Evolutionary conservation across 140 eudicot genomes (phyloP), one percentile per base, ranked within the genome.

Genomic region (Anethum foeniculum): DNA sequence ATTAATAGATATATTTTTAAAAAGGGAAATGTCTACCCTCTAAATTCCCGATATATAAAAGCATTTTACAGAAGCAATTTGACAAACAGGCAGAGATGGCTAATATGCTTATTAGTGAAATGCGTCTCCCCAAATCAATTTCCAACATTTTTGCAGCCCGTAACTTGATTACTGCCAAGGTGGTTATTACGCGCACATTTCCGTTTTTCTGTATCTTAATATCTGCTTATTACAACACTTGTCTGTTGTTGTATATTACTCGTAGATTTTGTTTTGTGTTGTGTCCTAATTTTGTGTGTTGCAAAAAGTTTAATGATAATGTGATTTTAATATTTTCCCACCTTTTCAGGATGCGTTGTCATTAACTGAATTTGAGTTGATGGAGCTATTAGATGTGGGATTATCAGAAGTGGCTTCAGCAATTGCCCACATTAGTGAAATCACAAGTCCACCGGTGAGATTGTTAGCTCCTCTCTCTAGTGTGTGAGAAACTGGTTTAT

Each of bases 141-240:
- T 83, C 91, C 56, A 88, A 93, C 87, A 71, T 91, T 34, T 90
- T 93, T 72, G 83, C 88, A 2, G 98, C 98, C 88, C 98, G 98
- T 49, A 90, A 86, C 80, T 84, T 93, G 83, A 80, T 81, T 4
- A 91, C 97, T 2, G 90, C 97, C 52, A 93, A 93, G 97, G 98
- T 93, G 95, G 98, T 93, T 76, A 5, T 39, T n/a, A 41, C 10
- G 38, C 38, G 19, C 56, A 10, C 5, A 27, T 19, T 62, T 65
- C 14, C 18, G 5, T 65, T 65, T 65, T 27, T 49, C 27, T 9
- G 46, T 44, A 76, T 75, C 48, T 38, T 21, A 38, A 19, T 27
- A 32, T 75, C 15, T 64, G 32, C 72, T 34, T 30, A 15, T 44
- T 9, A 7, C 36, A 48, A 34, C 46, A 41, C 43, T 34, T 39